These are phyloP conservation scores for Chionographis japonica DNA, from an alignment of 106 monocot species.

Conservation along the genomic window DNA sequence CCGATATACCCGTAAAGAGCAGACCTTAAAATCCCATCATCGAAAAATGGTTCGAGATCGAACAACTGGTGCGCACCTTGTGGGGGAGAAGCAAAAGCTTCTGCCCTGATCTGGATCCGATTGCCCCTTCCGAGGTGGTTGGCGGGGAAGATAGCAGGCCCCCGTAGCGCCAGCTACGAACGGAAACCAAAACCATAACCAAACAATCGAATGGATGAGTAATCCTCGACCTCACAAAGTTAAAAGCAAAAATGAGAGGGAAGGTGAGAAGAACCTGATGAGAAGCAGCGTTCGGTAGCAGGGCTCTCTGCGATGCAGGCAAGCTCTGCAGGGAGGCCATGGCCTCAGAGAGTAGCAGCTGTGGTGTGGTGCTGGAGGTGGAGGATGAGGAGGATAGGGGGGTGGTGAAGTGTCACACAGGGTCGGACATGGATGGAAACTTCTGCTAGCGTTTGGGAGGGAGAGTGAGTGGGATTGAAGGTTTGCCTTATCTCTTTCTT, in stretches of 20 bases:
- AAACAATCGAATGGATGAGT: neutral
- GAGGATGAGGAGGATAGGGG: too few relatives aligned
- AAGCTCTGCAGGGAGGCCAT: constrained; percentile 23
- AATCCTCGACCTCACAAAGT: too few relatives aligned
- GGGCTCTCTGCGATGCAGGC: constrained; percentile 15
- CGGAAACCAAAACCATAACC: neutral
- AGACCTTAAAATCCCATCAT: too few relatives aligned
- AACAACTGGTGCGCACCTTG: constrained; percentile 12
- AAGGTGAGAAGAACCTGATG: constrained; percentile 12
- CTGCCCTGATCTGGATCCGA: constrained; percentile 4
- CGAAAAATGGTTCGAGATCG: neutral
- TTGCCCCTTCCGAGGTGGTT: neutral
- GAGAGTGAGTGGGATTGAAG: too few relatives aligned
- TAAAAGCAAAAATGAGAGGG: neutral
- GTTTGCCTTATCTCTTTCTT: too few relatives aligned
- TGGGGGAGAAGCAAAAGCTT: constrained; percentile 8
- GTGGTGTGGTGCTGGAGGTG: too few relatives aligned
- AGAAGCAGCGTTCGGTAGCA: constrained; percentile 18
- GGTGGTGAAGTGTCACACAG: too few relatives aligned
- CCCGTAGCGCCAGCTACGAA: neutral
- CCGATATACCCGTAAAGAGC: too few relatives aligned
- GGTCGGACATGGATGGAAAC: too few relatives aligned
- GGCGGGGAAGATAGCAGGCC: constrained; percentile 2
- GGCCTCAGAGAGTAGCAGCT: neutral
- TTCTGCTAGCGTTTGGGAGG: too few relatives aligned